Evolutionary conservation across 73 alveolate species (phyloP).

Genomic region (Blepharisma japonicum): DNA sequence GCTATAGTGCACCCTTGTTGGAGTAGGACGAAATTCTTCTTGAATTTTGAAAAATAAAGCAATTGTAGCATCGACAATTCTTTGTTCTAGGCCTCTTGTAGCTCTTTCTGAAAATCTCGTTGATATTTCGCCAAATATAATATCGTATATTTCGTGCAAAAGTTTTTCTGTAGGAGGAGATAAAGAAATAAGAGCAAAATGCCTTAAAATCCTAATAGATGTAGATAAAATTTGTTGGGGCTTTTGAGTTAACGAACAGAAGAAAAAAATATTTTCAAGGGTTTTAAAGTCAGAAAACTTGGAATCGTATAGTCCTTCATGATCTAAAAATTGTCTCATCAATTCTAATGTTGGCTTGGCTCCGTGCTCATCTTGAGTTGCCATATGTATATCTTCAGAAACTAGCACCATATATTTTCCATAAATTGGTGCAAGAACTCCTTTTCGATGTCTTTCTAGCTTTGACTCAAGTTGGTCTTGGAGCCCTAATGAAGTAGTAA

Average conservation of each 20-base stretch:
- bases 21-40: slow-evolving; percentile 75
- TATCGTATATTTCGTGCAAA: slow-evolving; percentile 71
- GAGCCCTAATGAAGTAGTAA: background rate
- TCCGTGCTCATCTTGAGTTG: slow-evolving; percentile 91
- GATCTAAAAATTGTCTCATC: slow-evolving; percentile 97
- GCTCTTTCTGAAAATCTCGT: slow-evolving; percentile 53
- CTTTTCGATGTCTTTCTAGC: slow-evolving; percentile 75
- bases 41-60: slow-evolving; percentile 78
- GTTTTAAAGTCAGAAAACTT: slow-evolving; percentile 34
- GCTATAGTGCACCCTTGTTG: slow-evolving; percentile 78
- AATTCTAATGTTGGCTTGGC: slow-evolving; percentile 98
- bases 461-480: slow-evolving; percentile 57
- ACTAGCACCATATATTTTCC: slow-evolving; percentile 81
- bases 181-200: slow-evolving; percentile 78
- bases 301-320: slow-evolving; percentile 84
- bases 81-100: slow-evolving; percentile 45
- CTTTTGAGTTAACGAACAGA: background rate
- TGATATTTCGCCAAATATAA: slow-evolving; percentile 75
- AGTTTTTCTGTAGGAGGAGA: slow-evolving; percentile 78
- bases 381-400: slow-evolving; percentile 93
- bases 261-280: slow-evolving; percentile 75
- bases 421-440: slow-evolving; percentile 87
- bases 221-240: slow-evolving; percentile 29
- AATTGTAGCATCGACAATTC: slow-evolving; percentile 75
- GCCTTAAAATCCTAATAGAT: slow-evolving; percentile 83